Base-by-base conservation (phyloP, 345 rosid genomes). In the Citrus trifoliata region DNA sequence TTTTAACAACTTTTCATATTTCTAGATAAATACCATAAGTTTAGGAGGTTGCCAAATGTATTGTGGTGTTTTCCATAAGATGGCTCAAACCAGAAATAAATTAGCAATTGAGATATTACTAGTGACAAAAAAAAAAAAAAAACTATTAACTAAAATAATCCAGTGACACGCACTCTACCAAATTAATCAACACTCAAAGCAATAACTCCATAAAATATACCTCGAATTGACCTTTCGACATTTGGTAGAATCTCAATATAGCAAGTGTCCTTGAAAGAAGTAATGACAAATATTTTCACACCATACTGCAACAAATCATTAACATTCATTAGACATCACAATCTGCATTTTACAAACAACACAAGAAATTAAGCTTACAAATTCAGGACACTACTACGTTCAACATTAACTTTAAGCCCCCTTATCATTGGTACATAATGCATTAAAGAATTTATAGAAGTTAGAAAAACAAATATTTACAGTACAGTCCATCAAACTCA, bases 241-340 rank as follows among this genome's bases (percentile, higher is more conserved):
- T 75, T 79, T 27, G 92, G 90, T 64, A 87, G 80, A 80, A 89
- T 89, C 87, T 89, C 92, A 77, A 87, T 87, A 83, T 83, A 86
- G 84, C 92, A 87, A 37, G 92, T 89, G 82, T 89, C 92, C 81
- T 89, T 89, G 87, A 89, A 89, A 69, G 92, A 87, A 55, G 92
- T 87, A 76, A 89, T 88, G 81, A 87, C 90, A 77, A 87, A 84
- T 81, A 87, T 89, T 80, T 83, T 87, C 37, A 89, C 86, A 24
- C 92, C 92, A 77, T 87, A 87, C 92, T 89, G 89, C 86, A 88
- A 68, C 32, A 77, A 75, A 71, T 77, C 51, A 73, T 16, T 72
- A 40, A 53, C 63, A 70, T n/a, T 18, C 27, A 76, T 85, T 77
- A 85, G 81, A 73, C 32, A 55, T n/a, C 32, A 27, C 38, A 48